A percentile compares a stretch with the other conserved stretches of the same genome.
Evolutionary conservation across 2,329 filamentous ascomycete genomes (phyloP).

Genomic region (Neurospora crassa): DNA sequence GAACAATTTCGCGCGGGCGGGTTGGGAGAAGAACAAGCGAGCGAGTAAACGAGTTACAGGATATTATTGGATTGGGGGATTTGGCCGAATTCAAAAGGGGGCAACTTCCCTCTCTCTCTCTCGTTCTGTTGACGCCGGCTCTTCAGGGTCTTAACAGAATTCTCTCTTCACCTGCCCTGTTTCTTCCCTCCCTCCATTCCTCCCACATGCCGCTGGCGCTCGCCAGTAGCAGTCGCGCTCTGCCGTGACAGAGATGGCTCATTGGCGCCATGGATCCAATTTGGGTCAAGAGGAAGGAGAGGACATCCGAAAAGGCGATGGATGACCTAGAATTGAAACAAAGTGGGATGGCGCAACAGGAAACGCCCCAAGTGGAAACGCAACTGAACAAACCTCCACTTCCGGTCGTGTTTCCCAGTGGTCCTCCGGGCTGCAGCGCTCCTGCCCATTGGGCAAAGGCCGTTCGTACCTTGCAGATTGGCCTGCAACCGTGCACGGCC

Average conservation of each 20-base stretch:
- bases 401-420: neutral
- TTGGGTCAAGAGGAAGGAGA: neutral
- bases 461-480: slow-evolving; percentile 11
- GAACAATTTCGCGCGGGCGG: neutral
- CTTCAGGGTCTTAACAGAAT: neutral
- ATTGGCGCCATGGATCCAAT: neutral
- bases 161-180: neutral
- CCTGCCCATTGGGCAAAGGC: slow-evolving; percentile 6
- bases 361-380: neutral
- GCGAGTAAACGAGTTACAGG: slow-evolving; percentile 1
- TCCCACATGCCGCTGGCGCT: neutral
- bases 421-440: neutral
- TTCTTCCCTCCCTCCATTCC: neutral
- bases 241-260: neutral
- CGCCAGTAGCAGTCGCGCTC: neutral
- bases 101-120: neutral
- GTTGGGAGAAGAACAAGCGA: slow-evolving; percentile 5
- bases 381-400: neutral
- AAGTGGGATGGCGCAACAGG: neutral
- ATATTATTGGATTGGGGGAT: neutral
- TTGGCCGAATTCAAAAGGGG: neutral
- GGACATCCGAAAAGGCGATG: neutral
- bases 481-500: slow-evolving; percentile 2
- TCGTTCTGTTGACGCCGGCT: neutral
- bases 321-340: neutral